phyloP scores from a whole-genome alignment of 2,329 filamentous ascomycete genomes.

The Teratosphaeria nubilosa region DNA sequence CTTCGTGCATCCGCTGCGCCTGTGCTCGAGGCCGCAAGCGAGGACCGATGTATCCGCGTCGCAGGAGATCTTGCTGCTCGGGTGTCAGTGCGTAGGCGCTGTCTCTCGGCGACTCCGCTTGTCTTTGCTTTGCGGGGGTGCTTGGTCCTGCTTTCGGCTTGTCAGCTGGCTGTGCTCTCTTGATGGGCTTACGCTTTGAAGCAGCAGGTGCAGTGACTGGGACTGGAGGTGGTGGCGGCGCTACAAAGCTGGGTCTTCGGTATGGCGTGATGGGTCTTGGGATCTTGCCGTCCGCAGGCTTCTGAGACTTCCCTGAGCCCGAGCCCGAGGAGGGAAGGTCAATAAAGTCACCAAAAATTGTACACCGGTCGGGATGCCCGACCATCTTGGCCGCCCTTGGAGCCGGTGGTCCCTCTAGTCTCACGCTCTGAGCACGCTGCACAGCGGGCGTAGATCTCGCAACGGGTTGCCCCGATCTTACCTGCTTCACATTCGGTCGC shows the following conservation, averaged over 20 bases:
- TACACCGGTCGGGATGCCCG: not conserved
- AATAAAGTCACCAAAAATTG: not conserved
- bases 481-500: not conserved
- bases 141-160: not conserved
- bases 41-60: not conserved
- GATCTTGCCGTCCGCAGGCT: not conserved
- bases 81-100: not conserved
- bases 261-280: not conserved
- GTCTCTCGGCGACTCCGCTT: not conserved
- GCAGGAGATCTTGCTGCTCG: not conserved
- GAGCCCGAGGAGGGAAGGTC: not conserved
- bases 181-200: not conserved
- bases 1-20: not conserved
- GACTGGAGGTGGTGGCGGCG: not conserved
- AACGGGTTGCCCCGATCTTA: not conserved
- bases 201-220: not conserved
- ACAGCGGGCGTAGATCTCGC: not conserved
- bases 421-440: not conserved
- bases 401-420: not conserved
- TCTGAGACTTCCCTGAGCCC: not conserved
- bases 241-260: not conserved
- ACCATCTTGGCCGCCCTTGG: not conserved
- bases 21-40: not conserved
- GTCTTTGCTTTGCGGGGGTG: not conserved
- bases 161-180: not conserved